Percentiles rank a stretch among this genome's conserved stretches.
These are phyloP conservation scores for Tricholoma hemisulphureum DNA, from an alignment of 768 basidiomycete genomes.

Conservation along the genomic window DNA sequence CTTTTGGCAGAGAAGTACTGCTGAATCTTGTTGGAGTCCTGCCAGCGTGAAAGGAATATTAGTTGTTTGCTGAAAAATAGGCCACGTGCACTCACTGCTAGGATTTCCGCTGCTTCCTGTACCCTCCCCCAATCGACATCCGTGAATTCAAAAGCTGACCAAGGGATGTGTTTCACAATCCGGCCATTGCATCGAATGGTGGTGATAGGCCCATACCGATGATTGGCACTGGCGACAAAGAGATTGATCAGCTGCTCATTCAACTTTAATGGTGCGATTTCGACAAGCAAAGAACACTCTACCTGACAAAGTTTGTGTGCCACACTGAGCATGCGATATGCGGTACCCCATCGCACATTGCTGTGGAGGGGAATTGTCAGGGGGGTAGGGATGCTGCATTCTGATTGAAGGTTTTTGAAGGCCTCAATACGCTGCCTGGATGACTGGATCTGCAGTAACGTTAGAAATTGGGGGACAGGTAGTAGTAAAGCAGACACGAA, in stretches of 20 bases:
- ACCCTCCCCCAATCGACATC: not conserved
- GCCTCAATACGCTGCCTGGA: not conserved
- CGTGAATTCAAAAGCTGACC: not conserved
- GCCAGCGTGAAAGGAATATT: not conserved
- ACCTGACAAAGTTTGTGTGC: not conserved
- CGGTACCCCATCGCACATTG: not conserved
- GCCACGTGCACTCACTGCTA: not conserved
- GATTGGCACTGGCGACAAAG: not conserved
- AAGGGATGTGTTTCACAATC: too few species aligned
- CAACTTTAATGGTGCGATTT: not conserved
- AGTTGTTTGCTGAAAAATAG: not conserved
- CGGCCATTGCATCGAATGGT: not conserved
- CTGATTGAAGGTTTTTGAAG: not conserved
- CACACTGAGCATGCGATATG: not conserved
- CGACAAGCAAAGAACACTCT: not conserved
- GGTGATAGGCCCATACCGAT: not conserved
- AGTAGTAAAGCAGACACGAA: too few species aligned
- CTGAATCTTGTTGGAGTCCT: too few species aligned
- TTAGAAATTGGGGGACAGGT: too few species aligned
- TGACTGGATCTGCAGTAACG: not conserved
- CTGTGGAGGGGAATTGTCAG: not conserved
- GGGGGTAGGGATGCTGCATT: not conserved
- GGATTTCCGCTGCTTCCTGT: not conserved
- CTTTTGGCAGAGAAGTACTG: slow-evolving; percentile 18
- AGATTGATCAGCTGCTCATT: not conserved